A percentile compares a stretch with the other conserved stretches of the same genome.
phyloP scores from a whole-genome alignment of 345 rosid species.

The Anacardium occidentale region DNA sequence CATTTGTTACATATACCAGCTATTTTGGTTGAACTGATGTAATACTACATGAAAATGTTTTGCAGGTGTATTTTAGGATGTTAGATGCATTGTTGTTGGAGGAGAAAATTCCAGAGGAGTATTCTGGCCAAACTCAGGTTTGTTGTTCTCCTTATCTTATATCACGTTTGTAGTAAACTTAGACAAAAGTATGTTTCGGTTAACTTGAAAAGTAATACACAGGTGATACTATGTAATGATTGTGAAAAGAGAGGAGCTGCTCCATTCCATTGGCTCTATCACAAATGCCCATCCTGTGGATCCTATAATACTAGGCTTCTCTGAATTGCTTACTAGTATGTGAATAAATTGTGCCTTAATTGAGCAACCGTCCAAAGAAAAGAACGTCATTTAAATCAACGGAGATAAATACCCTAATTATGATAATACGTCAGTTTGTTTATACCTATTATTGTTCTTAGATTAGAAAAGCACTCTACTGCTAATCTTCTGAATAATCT shows the following conservation, averaged over 20 bases:
- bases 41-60: constrained; percentile 7
- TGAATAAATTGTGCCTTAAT: constrained; percentile 18
- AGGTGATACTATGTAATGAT: constrained; percentile 66
- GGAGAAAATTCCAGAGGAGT: constrained; percentile 71
- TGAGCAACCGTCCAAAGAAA: background rate
- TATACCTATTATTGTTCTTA: no score
- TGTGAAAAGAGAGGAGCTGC: constrained; percentile 66
- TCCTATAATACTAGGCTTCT: constrained; percentile 68
- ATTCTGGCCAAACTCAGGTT: constrained; percentile 70
- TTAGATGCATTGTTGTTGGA: constrained; percentile 70
- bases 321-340: constrained; percentile 23
- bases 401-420: no score
- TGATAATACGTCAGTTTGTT: no score
- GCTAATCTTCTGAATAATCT: constrained; percentile 10
- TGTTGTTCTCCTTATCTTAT: constrained; percentile 2
- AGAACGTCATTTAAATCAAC: no score
- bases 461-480: background rate
- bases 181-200: background rate
- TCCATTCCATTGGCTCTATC: constrained; percentile 65
- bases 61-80: constrained; percentile 78
- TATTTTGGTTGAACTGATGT: background rate
- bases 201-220: constrained; percentile 21
- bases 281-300: constrained; percentile 58
- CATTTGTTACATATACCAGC: background rate
- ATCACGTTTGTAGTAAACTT: no score